Conservation (phyloP, 2,329 filamentous ascomycete species). For the Fusarium sp. region DNA sequence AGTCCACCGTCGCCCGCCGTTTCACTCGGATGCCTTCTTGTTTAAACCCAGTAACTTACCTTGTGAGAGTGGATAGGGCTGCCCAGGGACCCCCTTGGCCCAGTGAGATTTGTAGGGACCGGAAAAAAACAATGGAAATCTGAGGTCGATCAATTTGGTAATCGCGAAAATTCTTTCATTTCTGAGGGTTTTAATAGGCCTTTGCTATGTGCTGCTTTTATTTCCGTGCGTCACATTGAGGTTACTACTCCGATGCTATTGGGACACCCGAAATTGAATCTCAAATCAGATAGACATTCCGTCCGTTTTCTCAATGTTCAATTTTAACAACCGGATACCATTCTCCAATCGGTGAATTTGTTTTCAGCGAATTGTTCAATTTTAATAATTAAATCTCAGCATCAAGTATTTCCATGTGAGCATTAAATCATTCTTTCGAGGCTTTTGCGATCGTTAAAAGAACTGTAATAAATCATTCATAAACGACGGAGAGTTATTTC, state of each 20-base stretch:
- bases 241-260: not conserved
- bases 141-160: conserved; percentile 5
- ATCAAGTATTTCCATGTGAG: not conserved
- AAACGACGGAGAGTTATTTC: not conserved
- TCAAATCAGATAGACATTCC: not conserved
- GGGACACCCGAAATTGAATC: not conserved
- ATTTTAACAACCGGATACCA: too few species aligned
- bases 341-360: not conserved
- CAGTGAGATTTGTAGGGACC: conserved; percentile 12
- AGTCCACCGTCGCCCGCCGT: conserved; percentile 14
- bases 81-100: conserved; percentile 9
- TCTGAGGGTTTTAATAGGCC: not conserved
- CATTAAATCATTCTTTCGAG: not conserved
- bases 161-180: conserved; percentile 14
- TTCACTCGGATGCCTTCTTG: conserved; percentile 1
- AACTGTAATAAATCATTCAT: not conserved
- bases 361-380: not conserved
- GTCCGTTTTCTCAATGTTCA: not conserved
- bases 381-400: not conserved
- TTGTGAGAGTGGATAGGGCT: conserved; percentile 17
- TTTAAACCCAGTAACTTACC: not conserved
- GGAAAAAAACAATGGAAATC: not conserved
- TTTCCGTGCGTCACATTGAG: not conserved
- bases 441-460: not conserved
- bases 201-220: not conserved